Conservation (phyloP, 257 asterid genomes). For the Nicotiana tabacum region DNA sequence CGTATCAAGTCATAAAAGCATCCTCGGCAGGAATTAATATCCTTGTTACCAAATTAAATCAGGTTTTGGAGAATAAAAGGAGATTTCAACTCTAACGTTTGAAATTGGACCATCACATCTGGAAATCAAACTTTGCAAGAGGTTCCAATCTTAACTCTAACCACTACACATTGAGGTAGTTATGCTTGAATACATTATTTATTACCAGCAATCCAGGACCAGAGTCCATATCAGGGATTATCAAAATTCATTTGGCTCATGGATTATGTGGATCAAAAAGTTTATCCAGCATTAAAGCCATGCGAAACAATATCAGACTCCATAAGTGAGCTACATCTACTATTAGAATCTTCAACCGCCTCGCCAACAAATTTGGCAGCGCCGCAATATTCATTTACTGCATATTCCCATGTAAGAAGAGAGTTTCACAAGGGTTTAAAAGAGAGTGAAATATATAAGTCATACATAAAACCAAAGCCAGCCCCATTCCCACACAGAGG, state of each 20-base stretch:
- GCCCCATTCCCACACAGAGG: background rate
- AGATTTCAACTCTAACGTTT: background rate
- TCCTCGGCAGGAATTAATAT: background rate
- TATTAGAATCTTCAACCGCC: background rate
- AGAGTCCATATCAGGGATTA: background rate
- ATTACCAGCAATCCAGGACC: background rate
- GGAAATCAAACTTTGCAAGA: background rate
- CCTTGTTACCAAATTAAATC: background rate
- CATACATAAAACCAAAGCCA: background rate
- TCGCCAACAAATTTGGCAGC: background rate
- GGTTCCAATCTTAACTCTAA: background rate
- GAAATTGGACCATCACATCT: background rate
- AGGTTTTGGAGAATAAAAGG: background rate
- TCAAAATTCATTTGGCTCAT: background rate
- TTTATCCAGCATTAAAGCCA: background rate
- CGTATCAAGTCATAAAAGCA: background rate
- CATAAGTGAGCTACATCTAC: background rate
- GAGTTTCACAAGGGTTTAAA: background rate
- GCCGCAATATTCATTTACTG: background rate
- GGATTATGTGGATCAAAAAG: background rate
- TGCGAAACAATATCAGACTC: background rate
- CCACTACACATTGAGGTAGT: background rate
- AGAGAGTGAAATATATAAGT: background rate
- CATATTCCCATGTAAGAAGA: background rate
- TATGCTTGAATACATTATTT: background rate